phyloP scores from a whole-genome alignment of 2,329 filamentous ascomycete species.

The Canariomyces notabilis region DNA sequence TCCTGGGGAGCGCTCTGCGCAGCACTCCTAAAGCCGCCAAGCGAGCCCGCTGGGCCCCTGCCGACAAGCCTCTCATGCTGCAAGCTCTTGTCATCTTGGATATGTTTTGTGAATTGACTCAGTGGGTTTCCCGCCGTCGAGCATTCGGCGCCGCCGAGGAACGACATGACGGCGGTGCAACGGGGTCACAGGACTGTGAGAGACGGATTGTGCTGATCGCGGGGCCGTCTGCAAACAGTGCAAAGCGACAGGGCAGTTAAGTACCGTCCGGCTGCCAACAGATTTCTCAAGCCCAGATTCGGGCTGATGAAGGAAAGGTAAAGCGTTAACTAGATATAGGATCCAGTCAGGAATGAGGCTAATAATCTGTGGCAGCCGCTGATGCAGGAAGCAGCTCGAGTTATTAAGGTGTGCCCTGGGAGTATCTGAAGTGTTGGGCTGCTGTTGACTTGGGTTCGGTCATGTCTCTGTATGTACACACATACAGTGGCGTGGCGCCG shows the following conservation, averaged over 20 bases:
- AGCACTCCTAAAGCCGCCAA: constrained; percentile 73
- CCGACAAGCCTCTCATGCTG: constrained; percentile 86
- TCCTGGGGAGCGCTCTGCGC: constrained; percentile 67
- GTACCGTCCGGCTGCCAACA: background rate
- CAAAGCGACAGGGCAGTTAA: background rate
- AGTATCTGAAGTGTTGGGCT: too few relatives aligned
- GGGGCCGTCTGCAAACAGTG: background rate
- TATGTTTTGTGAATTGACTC: constrained; percentile 95
- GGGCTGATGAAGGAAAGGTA: background rate
- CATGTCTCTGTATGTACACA: too few relatives aligned
- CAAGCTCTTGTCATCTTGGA: constrained; percentile 90
- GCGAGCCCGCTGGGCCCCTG: constrained; percentile 62
- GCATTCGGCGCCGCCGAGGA: constrained; percentile 92
- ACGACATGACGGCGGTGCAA: constrained; percentile 63
- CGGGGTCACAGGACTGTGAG: background rate
- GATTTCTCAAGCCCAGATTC: background rate
- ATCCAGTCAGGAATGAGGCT: too few relatives aligned
- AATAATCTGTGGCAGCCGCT: too few relatives aligned
- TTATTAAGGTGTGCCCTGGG: too few relatives aligned
- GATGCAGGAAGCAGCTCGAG: too few relatives aligned
- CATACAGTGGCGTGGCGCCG: background rate
- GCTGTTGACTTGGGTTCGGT: constrained; percentile 1
- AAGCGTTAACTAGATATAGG: too few relatives aligned
- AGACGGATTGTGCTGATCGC: background rate
- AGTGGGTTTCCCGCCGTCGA: constrained; percentile 94